Percentiles rank a stretch among this genome's conserved stretches.
Evolutionary conservation across 305 asterid species (phyloP).

Genomic region (Solanum hybrid): DNA sequence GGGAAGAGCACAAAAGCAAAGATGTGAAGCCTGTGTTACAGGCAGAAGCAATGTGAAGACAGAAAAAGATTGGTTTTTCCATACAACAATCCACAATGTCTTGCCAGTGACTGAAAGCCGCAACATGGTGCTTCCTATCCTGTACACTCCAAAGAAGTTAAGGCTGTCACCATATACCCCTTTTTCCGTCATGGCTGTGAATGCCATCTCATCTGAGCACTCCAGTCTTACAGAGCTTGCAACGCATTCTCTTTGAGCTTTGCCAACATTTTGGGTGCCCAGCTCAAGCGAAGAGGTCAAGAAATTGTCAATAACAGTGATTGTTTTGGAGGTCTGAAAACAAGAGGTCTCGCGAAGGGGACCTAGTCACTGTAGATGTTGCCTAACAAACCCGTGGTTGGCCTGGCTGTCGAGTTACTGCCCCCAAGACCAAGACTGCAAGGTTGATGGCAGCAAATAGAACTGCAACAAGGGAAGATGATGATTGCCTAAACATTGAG

Average conservation of each 20-base stretch:
- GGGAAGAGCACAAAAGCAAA: not conserved
- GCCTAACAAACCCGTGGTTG: conserved; percentile 57
- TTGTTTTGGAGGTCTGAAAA: conserved; percentile 38
- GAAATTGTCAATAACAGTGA: conserved; percentile 62
- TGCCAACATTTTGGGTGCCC: conserved; percentile 58
- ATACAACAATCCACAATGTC: not conserved
- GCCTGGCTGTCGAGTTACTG: conserved; percentile 63
- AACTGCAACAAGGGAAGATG: conserved; percentile 9
- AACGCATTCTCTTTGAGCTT: conserved; percentile 63
- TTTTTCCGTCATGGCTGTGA: conserved; percentile 26
- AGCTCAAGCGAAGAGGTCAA: conserved; percentile 56
- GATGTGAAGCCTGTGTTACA: not conserved
- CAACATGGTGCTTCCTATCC: conserved; percentile 63
- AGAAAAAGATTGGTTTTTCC: not conserved
- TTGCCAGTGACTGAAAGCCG: not conserved
- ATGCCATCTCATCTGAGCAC: conserved; percentile 67
- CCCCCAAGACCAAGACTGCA: conserved; percentile 34
- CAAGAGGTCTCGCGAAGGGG: conserved; percentile 72
- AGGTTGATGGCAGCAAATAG: conserved; percentile 15
- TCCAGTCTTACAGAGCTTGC: conserved; percentile 73
- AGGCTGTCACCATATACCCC: conserved; percentile 42
- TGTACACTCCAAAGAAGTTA: conserved; percentile 68
- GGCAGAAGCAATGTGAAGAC: not conserved
- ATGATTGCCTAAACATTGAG: not conserved
- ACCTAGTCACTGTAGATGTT: conserved; percentile 38